Evolutionary conservation across 768 basidiomycete genomes (phyloP), one percentile per base, ranked within the genome.

Genomic region (Kwoniella mangroviensis): DNA sequence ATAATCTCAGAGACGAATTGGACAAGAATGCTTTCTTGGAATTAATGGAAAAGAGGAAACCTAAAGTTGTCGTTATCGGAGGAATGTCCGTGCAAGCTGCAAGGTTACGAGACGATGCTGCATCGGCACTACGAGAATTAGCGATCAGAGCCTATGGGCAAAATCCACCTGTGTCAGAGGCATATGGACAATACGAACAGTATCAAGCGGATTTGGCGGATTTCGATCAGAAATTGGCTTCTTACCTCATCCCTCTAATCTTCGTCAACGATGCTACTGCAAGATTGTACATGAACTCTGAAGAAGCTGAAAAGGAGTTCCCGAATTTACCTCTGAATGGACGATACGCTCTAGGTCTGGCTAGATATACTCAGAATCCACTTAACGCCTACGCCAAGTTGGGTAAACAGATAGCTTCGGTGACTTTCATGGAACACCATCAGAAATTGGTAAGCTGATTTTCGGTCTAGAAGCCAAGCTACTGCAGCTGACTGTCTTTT

Each of bases 381-480:
- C 83, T 98, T 75, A 96, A 93, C 79, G 97, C 98, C 81, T 95
- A 92, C 80, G 91, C 92, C 19, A 93, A 95, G 1, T 85, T 98
- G 49, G 96, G 95, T 2, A 72, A 87, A 12, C 93, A 97, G 82
- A 89, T 98, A 60, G 85, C 89, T 2, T 90, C 93, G 5, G 89
- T 98, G 66, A 88, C 90, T 0, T 92, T 94, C 71, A 90, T 92
- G 70, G 90, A 93, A 26, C 89, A 94, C 59, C 88, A 89, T 75
- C 97, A 98, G 79, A 90, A 93, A 75, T 83, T 96, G 75, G 94
- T 94, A 72, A 77, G 88, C 82, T 52, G 19, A 54, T 22, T 66
- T 67, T 59, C 45, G 53, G 41, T 51, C 61, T 62, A 55, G 40
- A 66, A 52, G 51, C 17, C n/a, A 40, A 4, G 28, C 34, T 17